phyloP scores from a whole-genome alignment of 2,329 filamentous ascomycete genomes.

The Emmonsia crescens region DNA sequence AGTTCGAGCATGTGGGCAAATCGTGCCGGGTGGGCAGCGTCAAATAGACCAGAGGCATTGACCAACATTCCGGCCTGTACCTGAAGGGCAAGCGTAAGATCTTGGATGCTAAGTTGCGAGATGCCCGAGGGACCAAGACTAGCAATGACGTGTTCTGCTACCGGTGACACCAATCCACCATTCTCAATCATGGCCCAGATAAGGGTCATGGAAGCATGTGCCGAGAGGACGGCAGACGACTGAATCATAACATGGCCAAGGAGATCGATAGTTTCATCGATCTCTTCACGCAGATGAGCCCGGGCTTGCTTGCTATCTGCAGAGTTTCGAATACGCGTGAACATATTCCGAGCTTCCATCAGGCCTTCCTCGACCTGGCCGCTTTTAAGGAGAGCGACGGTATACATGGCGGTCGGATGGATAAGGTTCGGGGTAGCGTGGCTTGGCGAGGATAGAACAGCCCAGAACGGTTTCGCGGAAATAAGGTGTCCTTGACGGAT shows the following conservation, averaged over 20 bases:
- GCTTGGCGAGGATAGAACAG: slow-evolving; percentile 51
- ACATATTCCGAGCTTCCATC: slow-evolving; percentile 71
- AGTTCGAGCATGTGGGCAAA: slow-evolving; percentile 53
- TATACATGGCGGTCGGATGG: slow-evolving; percentile 83
- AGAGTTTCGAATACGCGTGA: slow-evolving; percentile 63
- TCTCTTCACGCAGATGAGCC: slow-evolving; percentile 58
- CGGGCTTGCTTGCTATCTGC: slow-evolving; percentile 38
- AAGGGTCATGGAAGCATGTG: slow-evolving; percentile 47
- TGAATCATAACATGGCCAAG: slow-evolving; percentile 48
- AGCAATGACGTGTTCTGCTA: slow-evolving; percentile 51
- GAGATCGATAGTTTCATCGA: slow-evolving; percentile 75
- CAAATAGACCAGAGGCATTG: slow-evolving; percentile 32
- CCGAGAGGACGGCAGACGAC: slow-evolving; percentile 40
- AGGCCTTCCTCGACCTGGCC: slow-evolving; percentile 76
- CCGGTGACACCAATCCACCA: slow-evolving; percentile 48
- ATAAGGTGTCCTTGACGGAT: slow-evolving; percentile 71
- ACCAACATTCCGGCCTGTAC: slow-evolving; percentile 44
- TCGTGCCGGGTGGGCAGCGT: slow-evolving; percentile 48
- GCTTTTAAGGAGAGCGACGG: slow-evolving; percentile 74
- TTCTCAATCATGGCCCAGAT: slow-evolving; percentile 57
- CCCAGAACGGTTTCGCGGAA: slow-evolving; percentile 71
- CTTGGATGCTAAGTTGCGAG: slow-evolving; percentile 40
- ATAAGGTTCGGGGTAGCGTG: slow-evolving; percentile 57
- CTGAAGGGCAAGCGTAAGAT: slow-evolving; percentile 50
- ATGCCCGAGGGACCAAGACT: slow-evolving; percentile 51